Evolutionary conservation across 805 yeast genomes (phyloP).

Genomic region (Lipomyces kockii): DNA sequence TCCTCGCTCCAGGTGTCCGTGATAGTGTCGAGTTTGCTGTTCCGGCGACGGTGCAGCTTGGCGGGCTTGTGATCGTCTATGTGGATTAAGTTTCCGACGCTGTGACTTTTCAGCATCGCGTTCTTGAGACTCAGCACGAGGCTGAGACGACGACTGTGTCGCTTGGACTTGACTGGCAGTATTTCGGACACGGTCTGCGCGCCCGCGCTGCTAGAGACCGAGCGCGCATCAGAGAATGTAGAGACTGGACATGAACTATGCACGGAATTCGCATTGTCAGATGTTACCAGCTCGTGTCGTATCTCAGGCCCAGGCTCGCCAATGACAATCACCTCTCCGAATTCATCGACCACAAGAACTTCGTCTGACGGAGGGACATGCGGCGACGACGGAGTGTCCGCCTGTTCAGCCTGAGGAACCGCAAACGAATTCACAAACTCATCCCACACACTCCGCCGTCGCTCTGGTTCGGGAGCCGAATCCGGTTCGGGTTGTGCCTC

Average conservation of each 20-base stretch:
- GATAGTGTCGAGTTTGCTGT: slow-evolving; percentile 1
- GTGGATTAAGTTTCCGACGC: slow-evolving; percentile 24
- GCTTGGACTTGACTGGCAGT: not conserved
- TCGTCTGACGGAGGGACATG: slow-evolving; percentile 19
- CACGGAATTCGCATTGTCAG: slow-evolving; percentile 11
- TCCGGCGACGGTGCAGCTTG: not conserved
- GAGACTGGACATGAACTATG: slow-evolving; percentile 23
- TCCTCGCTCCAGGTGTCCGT: slow-evolving; percentile 11
- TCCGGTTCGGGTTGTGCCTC: not conserved
- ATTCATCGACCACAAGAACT: slow-evolving; percentile 26
- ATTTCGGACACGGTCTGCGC: not conserved
- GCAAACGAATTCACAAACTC: slow-evolving; percentile 34
- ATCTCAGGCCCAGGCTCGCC: slow-evolving; percentile 45
- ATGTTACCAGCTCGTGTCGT: slow-evolving; percentile 18
- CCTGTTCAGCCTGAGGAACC: slow-evolving; percentile 29
- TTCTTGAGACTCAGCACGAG: slow-evolving; percentile 19
- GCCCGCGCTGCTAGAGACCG: not conserved
- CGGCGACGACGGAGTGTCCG: not conserved
- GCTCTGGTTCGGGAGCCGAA: not conserved
- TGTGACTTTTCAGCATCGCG: slow-evolving; percentile 27
- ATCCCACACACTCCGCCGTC: slow-evolving; percentile 32
- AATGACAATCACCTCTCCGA: slow-evolving; percentile 29
- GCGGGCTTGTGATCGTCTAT: not conserved
- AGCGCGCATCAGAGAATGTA: slow-evolving; percentile 17
- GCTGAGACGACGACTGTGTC: slow-evolving; percentile 20